Evolutionary conservation across 2,329 filamentous ascomycete genomes (phyloP), one percentile per base, ranked within the genome.

Genomic region (Emmonsiellopsis sp.): DNA sequence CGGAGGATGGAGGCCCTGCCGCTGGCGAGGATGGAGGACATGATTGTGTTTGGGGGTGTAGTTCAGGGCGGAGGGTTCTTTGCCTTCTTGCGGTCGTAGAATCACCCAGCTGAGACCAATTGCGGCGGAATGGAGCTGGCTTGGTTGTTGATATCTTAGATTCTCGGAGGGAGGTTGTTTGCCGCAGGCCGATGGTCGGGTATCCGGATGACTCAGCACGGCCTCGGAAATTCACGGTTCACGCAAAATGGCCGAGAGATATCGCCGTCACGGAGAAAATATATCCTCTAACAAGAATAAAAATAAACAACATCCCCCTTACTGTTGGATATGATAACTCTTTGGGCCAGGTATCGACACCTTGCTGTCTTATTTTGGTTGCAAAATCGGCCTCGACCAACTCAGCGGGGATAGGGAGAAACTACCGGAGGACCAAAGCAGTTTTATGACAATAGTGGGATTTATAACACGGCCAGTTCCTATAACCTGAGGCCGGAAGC

Each of bases 1-100:
- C 71, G 69, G 55, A 76, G 62, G 50, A 69, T 69, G 37, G 71
- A 73, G 38, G 68, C 58, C 34, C 46, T 49, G 16, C 10, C 34
- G 10, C 46, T 49, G 16, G 16, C 34, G 10, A 49, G 16, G 30
- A 49, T 35, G 34, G 46, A 49, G 31, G 37, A 38, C 46, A 49
- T 49, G 15, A n/a, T 26, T 15, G n/a, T 6, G 50, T 11, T 10
- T 52, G 45, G 31, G 13, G 45, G 31, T 34, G 31, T 8, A 15
- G 5, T 16, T 26, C 4, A 20, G 15, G 11, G n/a, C 11, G 15
- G 15, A 41, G 38, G 38, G 15, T 38, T 49, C 34, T 26, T 37
- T 35, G 35, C 34, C 35, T 49, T 35, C 34, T 38, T 49, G 20
- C 32, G 16, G 16, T 30, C 8, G 38, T 38, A 7, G 30, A 35